These are phyloP conservation scores for Chloropicon primus DNA, from an alignment of 139 green algal species.

Conservation along the genomic window DNA sequence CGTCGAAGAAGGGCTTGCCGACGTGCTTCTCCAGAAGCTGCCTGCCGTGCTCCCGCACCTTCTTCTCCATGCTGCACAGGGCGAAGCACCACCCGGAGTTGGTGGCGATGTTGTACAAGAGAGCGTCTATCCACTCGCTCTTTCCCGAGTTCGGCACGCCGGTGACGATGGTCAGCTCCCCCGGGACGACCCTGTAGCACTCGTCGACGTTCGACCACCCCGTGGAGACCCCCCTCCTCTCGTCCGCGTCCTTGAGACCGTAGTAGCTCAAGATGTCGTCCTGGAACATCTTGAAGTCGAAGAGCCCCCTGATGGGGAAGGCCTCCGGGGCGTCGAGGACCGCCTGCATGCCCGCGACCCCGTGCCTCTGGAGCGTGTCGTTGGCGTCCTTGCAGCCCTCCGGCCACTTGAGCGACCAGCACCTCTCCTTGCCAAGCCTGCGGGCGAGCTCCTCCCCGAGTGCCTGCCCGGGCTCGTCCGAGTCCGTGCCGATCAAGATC, in stretches of 20 bases:
- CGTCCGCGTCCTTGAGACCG: constrained; percentile 20
- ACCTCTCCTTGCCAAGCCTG: constrained; percentile 51
- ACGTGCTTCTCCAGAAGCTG: constrained; percentile 82
- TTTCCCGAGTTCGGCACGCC: constrained; percentile 94
- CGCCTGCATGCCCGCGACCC: constrained; percentile 28
- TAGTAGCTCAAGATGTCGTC: constrained; percentile 56
- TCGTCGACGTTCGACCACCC: constrained; percentile 66
- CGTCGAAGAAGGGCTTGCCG: constrained; percentile 54
- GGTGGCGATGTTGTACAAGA: constrained; percentile 70
- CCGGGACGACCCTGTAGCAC: constrained; percentile 67
- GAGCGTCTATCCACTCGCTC: constrained; percentile 89
- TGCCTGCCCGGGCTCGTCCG: constrained; percentile 58
- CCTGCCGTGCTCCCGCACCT: constrained; percentile 54
- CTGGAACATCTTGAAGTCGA: constrained; percentile 29
- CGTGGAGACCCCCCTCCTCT: constrained; percentile 44
- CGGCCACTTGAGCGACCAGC: constrained; percentile 51
- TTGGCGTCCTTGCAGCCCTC: constrained; percentile 76
- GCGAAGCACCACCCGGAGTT: constrained; percentile 74
- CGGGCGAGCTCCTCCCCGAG: constrained; percentile 74
- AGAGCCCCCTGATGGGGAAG: constrained; percentile 71
- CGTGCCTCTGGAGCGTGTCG: constrained; percentile 68
- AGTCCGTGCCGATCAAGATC: constrained; percentile 65
- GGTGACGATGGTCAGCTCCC: constrained; percentile 90
- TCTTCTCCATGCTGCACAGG: constrained; percentile 81
- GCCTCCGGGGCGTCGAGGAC: constrained; percentile 46